phyloP scores from a whole-genome alignment of 148 eudicot genomes.

The Amaranthus hypochondriacus region DNA sequence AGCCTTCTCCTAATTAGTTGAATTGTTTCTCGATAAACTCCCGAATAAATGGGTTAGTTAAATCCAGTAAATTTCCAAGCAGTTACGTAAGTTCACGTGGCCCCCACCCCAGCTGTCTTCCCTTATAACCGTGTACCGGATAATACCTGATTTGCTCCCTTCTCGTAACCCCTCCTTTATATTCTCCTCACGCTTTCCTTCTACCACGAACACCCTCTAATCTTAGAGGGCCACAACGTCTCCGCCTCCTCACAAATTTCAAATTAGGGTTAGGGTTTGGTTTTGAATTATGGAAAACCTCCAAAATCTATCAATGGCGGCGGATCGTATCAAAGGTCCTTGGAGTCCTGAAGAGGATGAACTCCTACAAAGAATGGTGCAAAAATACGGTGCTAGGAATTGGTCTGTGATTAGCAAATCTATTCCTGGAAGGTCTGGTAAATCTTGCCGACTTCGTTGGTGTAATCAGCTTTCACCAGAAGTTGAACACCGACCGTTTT shows the following conservation, averaged over 20 bases:
- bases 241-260: not conserved
- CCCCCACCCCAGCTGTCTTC: slow-evolving; percentile 26
- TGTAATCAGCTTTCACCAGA: slow-evolving; percentile 71
- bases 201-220: no score
- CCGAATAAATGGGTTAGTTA: slow-evolving; percentile 8
- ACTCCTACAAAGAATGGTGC: slow-evolving; percentile 34
- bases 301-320: slow-evolving; percentile 11
- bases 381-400: slow-evolving; percentile 45
- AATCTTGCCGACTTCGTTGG: slow-evolving; percentile 69
- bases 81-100: slow-evolving; percentile 25
- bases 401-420: slow-evolving; percentile 56
- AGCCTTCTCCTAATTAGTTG: no score
- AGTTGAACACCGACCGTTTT: slow-evolving; percentile 57
- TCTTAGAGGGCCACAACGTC: not conserved
- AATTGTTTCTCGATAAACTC: not conserved
- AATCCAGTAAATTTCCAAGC: slow-evolving; percentile 15
- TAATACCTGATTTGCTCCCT: slow-evolving; percentile 7
- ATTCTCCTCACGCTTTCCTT: not conserved
- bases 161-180: slow-evolving; percentile 15
- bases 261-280: slow-evolving; percentile 27
- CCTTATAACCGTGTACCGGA: slow-evolving; percentile 29
- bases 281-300: slow-evolving; percentile 14
- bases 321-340: slow-evolving; percentile 55
- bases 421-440: slow-evolving; percentile 59
- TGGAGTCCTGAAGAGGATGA: slow-evolving; percentile 73